Percentiles rank a stretch among this genome's conserved stretches.
Evolutionary conservation across 2,329 filamentous ascomycete genomes (phyloP).

Genomic region (Diaporthe ampelina): DNA sequence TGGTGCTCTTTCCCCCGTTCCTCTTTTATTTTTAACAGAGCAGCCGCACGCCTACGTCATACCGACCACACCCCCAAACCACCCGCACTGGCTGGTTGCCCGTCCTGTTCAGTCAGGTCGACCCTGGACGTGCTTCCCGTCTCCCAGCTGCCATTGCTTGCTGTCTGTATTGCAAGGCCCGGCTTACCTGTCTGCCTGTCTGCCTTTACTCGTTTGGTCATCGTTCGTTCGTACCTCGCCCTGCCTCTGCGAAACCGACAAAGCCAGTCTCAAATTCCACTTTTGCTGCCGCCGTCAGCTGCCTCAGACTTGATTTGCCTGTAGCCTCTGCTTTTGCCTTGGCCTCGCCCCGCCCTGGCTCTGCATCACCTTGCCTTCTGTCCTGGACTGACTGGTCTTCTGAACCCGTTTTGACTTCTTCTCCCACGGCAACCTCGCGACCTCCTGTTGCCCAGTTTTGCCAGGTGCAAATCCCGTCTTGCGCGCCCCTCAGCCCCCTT

Average conservation of each 20-base stretch:
- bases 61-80: constrained; percentile 31
- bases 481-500: neutral
- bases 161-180: constrained; percentile 18
- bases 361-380: constrained; percentile 25
- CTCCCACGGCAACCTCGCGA: constrained; percentile 6
- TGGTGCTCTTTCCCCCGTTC: constrained; percentile 19
- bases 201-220: constrained; percentile 3
- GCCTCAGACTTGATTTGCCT: constrained; percentile 8
- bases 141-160: constrained; percentile 23
- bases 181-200: neutral
- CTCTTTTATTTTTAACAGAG: constrained; percentile 34
- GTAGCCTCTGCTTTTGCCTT: constrained; percentile 2
- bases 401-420: constrained; percentile 1
- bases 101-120: constrained; percentile 17
- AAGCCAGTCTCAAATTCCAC: constrained; percentile 25
- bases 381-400: constrained; percentile 22
- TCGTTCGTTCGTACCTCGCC: constrained; percentile 25
- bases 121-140: constrained; percentile 20
- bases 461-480: constrained; percentile 30
- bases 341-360: constrained; percentile 6
- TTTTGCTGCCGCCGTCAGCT: constrained; percentile 17
- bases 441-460: constrained; percentile 28
- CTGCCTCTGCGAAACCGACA: constrained; percentile 11
- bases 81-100: constrained; percentile 21
- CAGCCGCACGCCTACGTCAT: constrained; percentile 34